Evolutionary conservation across 2,329 filamentous ascomycete species (phyloP), one percentile per base, ranked within the genome.

Genomic region (Aspergillus clavatus): DNA sequence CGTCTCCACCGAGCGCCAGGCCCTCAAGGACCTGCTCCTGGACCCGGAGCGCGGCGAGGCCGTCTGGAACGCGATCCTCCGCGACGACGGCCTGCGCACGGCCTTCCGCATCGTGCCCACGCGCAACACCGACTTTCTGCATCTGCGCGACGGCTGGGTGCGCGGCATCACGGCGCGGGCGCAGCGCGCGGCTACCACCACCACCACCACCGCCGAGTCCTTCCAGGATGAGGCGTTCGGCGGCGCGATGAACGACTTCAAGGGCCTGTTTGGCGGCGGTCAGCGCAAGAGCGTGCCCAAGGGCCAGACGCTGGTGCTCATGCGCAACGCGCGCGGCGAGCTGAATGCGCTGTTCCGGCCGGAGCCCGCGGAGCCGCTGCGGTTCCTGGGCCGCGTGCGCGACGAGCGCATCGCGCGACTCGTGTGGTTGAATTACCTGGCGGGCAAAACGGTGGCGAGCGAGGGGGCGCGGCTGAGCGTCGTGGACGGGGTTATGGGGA

Each of bases 41-140:
- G 86, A 95, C 60, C 76, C 84, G 0, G 72, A 74, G 23, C 73
- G 79, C 53, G 83, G 87, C 52, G 84, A 87, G 54, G 75, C 80
- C 54, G 79, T 87, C 26, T 96, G 90, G 89, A 77, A 82, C 35
- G 72, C 77, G 11, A 74, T 95, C 2, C 70, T 97, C 21, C 73
- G 75, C 46, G 73, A 83, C 0, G 76, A 80, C 3, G 78, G 81
- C 0, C 80, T 91, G n/a, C 77, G 89, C 43, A 91, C 83, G 21
- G 80, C 84, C 0, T 83, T 95, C 70, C 80, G 91, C 37, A 85
- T 98, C 52, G 83, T 91, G 2, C 93, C 93, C 0, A 89, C 89
- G n/a, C 79, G 89, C 28, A 89, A 94, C 67, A 98, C 93, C 14
- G 90, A 97, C 68, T 97, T 96, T 68, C 82, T 84, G 54, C 93